phyloP scores from a whole-genome alignment of 495 filamentous ascomycete species.

The Massariosphaeria phaeospora region DNA sequence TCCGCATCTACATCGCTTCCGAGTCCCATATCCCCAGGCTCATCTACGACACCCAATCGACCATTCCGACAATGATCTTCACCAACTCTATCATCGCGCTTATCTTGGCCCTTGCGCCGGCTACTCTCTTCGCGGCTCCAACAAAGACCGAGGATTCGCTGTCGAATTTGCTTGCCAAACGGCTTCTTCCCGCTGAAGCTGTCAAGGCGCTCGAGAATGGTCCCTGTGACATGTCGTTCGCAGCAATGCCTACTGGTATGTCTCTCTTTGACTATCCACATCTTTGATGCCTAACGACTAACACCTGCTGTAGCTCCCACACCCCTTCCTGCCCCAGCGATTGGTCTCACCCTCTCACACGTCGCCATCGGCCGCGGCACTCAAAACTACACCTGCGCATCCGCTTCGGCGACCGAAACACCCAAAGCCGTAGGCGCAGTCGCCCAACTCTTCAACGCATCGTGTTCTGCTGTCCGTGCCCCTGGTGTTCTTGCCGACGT shows the following conservation, averaged over 20 bases:
- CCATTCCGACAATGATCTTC: slow-evolving; percentile 30
- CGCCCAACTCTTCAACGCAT: slow-evolving; percentile 82
- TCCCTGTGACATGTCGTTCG: slow-evolving; percentile 15
- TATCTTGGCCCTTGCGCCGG: slow-evolving; percentile 27
- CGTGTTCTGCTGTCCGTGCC: slow-evolving; percentile 65
- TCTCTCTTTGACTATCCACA: neutral
- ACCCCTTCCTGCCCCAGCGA: slow-evolving; percentile 53
- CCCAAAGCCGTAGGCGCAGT: slow-evolving; percentile 70
- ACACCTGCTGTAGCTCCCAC: slow-evolving; percentile 29
- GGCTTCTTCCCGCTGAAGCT: neutral
- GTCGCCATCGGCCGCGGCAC: slow-evolving; percentile 83
- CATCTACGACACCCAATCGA: too few species aligned
- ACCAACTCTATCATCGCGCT: slow-evolving; percentile 24
- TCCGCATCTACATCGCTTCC: too few species aligned
- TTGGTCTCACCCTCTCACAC: slow-evolving; percentile 60
- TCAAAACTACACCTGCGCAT: slow-evolving; percentile 86
- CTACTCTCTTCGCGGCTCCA: slow-evolving; percentile 23
- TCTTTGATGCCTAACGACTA: too few species aligned
- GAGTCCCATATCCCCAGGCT: too few species aligned
- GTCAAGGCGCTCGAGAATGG: slow-evolving; percentile 15
- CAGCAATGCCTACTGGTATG: slow-evolving; percentile 17
- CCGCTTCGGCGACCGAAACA: slow-evolving; percentile 47
- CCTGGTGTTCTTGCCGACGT: slow-evolving; percentile 58
- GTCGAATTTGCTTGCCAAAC: neutral
- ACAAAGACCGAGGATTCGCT: slow-evolving; percentile 2